These are phyloP conservation scores for Solanum rostratum DNA, from an alignment of 257 asterid genomes.

Conservation along the genomic window DNA sequence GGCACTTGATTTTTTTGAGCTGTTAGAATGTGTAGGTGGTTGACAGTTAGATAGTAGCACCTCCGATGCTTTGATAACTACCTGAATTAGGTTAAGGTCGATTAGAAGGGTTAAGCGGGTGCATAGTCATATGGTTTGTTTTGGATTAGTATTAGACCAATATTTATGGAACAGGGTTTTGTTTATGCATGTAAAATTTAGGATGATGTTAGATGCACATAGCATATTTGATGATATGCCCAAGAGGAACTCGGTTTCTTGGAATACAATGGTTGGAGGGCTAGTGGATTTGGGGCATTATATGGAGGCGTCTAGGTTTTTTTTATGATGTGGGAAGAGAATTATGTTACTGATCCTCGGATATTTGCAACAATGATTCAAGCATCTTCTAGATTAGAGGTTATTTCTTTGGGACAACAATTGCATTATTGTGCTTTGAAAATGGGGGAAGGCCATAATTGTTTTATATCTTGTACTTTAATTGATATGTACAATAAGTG, in stretches of 20 bases:
- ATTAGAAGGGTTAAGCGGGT: constrained; percentile 64
- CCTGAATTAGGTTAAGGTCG: constrained; percentile 61
- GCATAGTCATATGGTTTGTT: constrained; percentile 26
- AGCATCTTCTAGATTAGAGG: constrained; percentile 60
- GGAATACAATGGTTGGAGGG: constrained; percentile 68
- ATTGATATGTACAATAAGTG: constrained; percentile 90
- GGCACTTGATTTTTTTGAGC: constrained; percentile 72
- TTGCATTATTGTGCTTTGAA: constrained; percentile 59
- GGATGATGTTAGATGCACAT: constrained; percentile 81
- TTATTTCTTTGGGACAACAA: constrained; percentile 62
- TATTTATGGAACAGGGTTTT: constrained; percentile 67
- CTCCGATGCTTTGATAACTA: constrained; percentile 57
- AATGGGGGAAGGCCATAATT: constrained; percentile 33
- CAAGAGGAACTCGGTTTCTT: constrained; percentile 45
- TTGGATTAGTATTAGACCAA: constrained; percentile 42
- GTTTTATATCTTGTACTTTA: constrained; percentile 57
- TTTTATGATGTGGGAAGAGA: constrained; percentile 44
- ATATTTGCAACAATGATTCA: constrained; percentile 44
- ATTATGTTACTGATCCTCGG: constrained; percentile 34
- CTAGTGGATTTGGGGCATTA: constrained; percentile 55
- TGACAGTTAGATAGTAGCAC: constrained; percentile 25
- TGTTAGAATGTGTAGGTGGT: constrained; percentile 36
- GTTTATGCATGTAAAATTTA: constrained; percentile 64
- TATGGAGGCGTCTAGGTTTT: constrained; percentile 54
- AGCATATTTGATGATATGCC: constrained; percentile 58